phyloP scores from a whole-genome alignment of 257 asterid genomes.

The Fraxinus anomala region DNA sequence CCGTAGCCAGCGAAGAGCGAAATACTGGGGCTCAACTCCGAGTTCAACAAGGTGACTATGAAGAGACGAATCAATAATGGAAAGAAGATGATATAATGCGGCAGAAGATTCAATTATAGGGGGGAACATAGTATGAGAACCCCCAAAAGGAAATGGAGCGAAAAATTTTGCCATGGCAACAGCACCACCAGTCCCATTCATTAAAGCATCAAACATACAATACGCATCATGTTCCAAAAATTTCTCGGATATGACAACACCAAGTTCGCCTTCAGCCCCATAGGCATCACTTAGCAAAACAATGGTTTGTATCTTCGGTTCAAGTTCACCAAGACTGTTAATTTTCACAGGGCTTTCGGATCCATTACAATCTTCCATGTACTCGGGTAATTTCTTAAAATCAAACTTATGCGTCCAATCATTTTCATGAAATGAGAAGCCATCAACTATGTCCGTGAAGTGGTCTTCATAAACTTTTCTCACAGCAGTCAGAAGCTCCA shows the following conservation, averaged over 20 bases:
- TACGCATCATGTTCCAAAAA: not conserved
- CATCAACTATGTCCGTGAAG: slow-evolving; percentile 41
- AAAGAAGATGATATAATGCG: not conserved
- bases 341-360: not conserved
- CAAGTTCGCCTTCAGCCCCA: slow-evolving; percentile 64
- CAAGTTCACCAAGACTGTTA: slow-evolving; percentile 49
- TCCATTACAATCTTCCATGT: slow-evolving; percentile 10
- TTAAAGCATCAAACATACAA: slow-evolving; percentile 70
- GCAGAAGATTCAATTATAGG: slow-evolving; percentile 1
- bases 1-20: slow-evolving; percentile 84
- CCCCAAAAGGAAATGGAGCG: not conserved
- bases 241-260: not conserved
- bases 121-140: not conserved
- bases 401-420: not conserved
- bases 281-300: slow-evolving; percentile 79
- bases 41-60: not conserved
- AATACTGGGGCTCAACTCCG: slow-evolving; percentile 36
- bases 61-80: not conserved
- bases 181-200: not conserved
- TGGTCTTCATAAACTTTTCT: not conserved
- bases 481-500: not conserved
- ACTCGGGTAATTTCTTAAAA: slow-evolving; percentile 29
- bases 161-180: not conserved
- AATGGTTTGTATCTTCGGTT: slow-evolving; percentile 64
- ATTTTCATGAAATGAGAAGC: slow-evolving; percentile 49